These are phyloP conservation scores for Leccinum barrowsii DNA, from an alignment of 768 basidiomycete genomes.

Conservation along the genomic window DNA sequence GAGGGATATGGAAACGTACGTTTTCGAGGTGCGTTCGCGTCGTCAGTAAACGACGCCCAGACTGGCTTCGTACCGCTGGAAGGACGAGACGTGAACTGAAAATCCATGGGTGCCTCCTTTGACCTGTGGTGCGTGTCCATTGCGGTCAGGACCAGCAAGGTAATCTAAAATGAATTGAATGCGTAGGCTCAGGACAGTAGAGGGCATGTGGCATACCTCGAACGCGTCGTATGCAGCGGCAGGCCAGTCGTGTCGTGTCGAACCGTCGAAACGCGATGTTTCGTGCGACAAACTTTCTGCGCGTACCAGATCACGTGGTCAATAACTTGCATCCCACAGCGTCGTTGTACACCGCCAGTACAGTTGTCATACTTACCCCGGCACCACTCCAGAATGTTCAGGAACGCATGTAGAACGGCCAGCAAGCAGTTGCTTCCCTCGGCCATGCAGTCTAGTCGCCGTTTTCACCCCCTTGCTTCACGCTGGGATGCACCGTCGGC, in stretches of 20 bases:
- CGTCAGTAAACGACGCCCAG: slow-evolving; percentile 48
- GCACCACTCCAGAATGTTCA: slow-evolving; percentile 25
- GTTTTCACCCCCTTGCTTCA: slow-evolving; percentile 53
- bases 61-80: slow-evolving; percentile 48
- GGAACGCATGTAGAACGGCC: slow-evolving; percentile 24
- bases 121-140: slow-evolving; percentile 43
- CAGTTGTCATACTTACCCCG: neutral
- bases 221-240: slow-evolving; percentile 6
- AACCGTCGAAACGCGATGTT: slow-evolving; percentile 10
- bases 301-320: slow-evolving; percentile 25
- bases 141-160: slow-evolving; percentile 1
- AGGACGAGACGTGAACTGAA: slow-evolving; percentile 73
- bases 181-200: neutral
- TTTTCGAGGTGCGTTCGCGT: slow-evolving; percentile 59
- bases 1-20: slow-evolving; percentile 48
- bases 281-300: slow-evolving; percentile 12
- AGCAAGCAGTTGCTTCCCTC: slow-evolving; percentile 13
- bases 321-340: neutral
- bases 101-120: slow-evolving; percentile 87
- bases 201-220: slow-evolving; percentile 10
- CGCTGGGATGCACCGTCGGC: slow-evolving; percentile 46
- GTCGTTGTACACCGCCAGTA: neutral
- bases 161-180: neutral
- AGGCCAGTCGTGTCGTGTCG: slow-evolving; percentile 3
- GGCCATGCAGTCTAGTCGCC: slow-evolving; percentile 31